A percentile compares a stretch with the other conserved stretches of the same genome.
phyloP scores from a whole-genome alignment of 1,284 basidiomycete genomes.

The Sparassis latifolia region DNA sequence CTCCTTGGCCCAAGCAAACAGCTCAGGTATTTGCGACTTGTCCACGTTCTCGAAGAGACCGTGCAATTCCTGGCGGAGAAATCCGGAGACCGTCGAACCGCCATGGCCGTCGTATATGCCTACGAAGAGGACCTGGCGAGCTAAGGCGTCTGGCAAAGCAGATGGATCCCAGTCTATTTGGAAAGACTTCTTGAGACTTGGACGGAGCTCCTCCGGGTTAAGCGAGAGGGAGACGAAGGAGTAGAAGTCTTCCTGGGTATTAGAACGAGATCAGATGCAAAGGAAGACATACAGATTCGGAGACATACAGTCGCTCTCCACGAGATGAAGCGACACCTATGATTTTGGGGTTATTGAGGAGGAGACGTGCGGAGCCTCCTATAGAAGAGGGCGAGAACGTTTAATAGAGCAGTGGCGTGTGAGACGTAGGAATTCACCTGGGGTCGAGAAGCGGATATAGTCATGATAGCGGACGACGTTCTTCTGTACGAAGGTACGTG shows the following conservation, averaged over 20 bases:
- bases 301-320: conserved; percentile 60
- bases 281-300: background rate
- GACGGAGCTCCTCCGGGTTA: conserved; percentile 63
- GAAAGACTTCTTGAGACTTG: conserved; percentile 55
- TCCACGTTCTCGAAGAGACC: conserved; percentile 72
- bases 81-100: conserved; percentile 32
- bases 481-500: conserved; percentile 4
- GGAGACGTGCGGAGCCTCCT: conserved; percentile 35
- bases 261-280: conserved; percentile 13
- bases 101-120: conserved; percentile 80
- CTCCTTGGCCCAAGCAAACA: conserved; percentile 73
- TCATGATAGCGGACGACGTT: conserved; percentile 46
- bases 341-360: conserved; percentile 45
- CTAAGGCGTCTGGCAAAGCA: conserved; percentile 47
- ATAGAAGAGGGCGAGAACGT: background rate
- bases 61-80: conserved; percentile 74
- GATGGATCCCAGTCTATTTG: conserved; percentile 68
- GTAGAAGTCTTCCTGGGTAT: conserved; percentile 82
- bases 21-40: conserved; percentile 62
- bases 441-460: conserved; percentile 56
- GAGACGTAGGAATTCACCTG: conserved; percentile 32
- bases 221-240: conserved; percentile 70
- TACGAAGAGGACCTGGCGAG: conserved; percentile 76
- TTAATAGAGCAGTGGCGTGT: background rate
- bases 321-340: conserved; percentile 74